Base-by-base conservation (phyloP, 495 filamentous ascomycete species). In the Neurospora sp. region DNA sequence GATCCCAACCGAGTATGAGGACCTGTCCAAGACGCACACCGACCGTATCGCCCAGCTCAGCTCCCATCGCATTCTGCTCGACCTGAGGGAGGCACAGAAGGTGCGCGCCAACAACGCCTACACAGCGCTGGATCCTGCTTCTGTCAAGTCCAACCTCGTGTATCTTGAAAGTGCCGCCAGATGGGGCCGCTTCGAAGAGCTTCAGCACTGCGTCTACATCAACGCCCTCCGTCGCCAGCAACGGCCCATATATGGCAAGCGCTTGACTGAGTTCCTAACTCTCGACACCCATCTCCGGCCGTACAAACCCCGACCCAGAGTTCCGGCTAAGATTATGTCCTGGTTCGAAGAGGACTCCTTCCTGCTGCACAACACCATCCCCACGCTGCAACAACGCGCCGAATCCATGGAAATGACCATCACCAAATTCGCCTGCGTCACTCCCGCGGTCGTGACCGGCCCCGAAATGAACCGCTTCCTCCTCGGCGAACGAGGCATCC, bases 391-490 rank as follows among this genome's bases (percentile, higher is more conserved):
- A 37, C 86, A 94, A 76, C 90, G 94, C 5, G 87, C 93, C 2
- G 85, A 86, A 37, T 83, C 85, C 3, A 86, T 97, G 83, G 88
- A 93, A 74, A 87, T 88, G 2, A 89, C 88, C n/a, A 89, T 98
- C 68, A 89, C 91, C 73, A 91, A 94, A 78, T 98, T 97, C 76
- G 92, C 90, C 39, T 98, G 94, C 74, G 89, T 97, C 70, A 98
- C 95, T 0, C 95, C 95, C 1, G 90, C 93, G 14, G 94, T 93
- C 40, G 88, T 96, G 18, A 93, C 94, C 1, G 85, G 90, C 14
- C 53, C 53, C 22, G 94, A 96, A 69, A 86, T 95, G 77, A 88
- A 88, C 11, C 86, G 89, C 68, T 83, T 93, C 40, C 82, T 91
- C 5, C 84, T 94, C 18, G 90, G 89, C 2, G 76, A 80, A 3